Base-by-base conservation (phyloP, 805 yeast species). In the Kazachstania taianensis region DNA sequence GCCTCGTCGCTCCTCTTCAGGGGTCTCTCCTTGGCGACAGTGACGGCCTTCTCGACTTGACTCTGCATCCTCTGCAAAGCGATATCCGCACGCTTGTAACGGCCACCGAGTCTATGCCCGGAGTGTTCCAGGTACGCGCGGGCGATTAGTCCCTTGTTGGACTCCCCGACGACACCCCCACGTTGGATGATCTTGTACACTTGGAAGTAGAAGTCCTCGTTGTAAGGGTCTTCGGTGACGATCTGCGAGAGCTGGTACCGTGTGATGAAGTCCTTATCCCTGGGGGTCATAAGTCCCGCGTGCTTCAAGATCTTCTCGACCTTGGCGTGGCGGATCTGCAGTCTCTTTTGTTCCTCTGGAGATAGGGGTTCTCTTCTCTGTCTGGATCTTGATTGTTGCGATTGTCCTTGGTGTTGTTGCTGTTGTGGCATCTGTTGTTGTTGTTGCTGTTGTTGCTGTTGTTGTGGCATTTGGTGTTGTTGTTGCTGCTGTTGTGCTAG, bases 41-140 rank as follows among this genome's bases (percentile, higher is more conserved):
- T 82, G 13, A 89, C 96, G 12, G 97, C 97, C 52, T 82, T 84
- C 53, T 86, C 94, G 36, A 89, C 95, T 65, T 89, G 97, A 57
- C 86, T 95, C 63, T 89, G 96, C 95, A 92, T 84, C 68, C 96
- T 78, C 66, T 84, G 95, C 51, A 87, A 69, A 1, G 95, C 96
- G 45, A 85, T 77, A 59, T 84, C 94, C 7, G 87, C 89, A 57
- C 89, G 69, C 61, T 78, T 81, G 43, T 76, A 68, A 57, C 86
- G 75, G 35, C 94, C 94, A 49, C 94, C 94, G 38, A 83, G 66
- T 61, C 92, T 74, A 61, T 84, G 94, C 35, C 95, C 94, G 40
- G 94, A 79, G 56, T 81, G 94, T 52, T 84, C 92, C 54, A 86
- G 65, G 52, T 87, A 87, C 9, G 94, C 92, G 55, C 83, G 83